A percentile compares a stretch with the other conserved stretches of the same genome.
phyloP scores from a whole-genome alignment of 2,329 filamentous ascomycete genomes.

The Beauveria medogensis region DNA sequence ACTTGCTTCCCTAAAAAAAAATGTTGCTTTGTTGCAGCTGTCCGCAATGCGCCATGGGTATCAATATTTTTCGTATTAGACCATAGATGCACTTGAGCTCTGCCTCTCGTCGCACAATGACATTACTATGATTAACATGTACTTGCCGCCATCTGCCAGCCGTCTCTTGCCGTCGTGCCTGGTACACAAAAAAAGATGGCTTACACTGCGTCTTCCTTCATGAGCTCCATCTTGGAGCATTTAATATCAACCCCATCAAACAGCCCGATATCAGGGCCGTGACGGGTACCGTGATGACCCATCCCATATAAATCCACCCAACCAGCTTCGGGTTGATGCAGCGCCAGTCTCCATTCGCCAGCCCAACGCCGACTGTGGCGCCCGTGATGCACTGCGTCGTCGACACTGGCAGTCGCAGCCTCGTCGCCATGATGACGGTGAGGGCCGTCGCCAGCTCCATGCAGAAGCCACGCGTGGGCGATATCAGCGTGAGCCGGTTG shows the following conservation, averaged over 20 bases:
- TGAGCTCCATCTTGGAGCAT: slow-evolving; percentile 35
- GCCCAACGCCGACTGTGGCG: slow-evolving; percentile 43
- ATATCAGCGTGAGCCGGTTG: slow-evolving; percentile 47
- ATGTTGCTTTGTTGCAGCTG: background rate
- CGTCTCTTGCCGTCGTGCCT: no score
- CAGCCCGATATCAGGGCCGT: slow-evolving; percentile 42
- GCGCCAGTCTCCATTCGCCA: slow-evolving; percentile 40
- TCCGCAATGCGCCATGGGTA: background rate
- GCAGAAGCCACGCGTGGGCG: slow-evolving; percentile 42
- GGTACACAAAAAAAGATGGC: no score
- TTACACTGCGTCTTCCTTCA: background rate
- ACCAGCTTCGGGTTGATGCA: slow-evolving; percentile 42
- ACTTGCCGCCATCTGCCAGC: no score
- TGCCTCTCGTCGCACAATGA: no score
- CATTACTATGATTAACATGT: no score
- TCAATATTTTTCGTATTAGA: no score
- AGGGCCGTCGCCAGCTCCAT: slow-evolving; percentile 44
- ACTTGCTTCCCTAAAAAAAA: background rate
- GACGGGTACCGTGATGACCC: slow-evolving; percentile 44
- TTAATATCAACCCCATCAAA: slow-evolving; percentile 46
- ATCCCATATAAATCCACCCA: slow-evolving; percentile 39
- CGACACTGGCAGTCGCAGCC: slow-evolving; percentile 40
- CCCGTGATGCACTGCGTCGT: slow-evolving; percentile 47
- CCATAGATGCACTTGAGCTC: no score
- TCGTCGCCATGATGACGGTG: slow-evolving; percentile 46